phyloP scores from a whole-genome alignment of 2,329 filamentous ascomycete genomes.

The Daldinia eschscholtzii region DNA sequence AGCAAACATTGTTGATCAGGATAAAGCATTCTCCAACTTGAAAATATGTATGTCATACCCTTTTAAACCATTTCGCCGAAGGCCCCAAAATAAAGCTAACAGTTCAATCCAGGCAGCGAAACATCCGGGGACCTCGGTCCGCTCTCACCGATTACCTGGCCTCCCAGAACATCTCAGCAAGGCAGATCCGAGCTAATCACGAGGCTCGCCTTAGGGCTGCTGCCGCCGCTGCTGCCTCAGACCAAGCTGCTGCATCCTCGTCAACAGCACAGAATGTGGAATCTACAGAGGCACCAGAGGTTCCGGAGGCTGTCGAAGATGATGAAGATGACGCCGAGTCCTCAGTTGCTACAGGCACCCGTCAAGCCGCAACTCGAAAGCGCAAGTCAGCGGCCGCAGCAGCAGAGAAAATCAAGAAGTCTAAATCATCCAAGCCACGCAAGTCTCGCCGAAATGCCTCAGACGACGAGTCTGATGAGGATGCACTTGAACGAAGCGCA shows the following conservation, averaged over 20 bases:
- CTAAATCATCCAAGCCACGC: conserved; percentile 68
- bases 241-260: conserved; percentile 10
- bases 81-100: neutral
- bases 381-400: conserved; percentile 67
- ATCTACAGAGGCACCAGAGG: conserved; percentile 1
- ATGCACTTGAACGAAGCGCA: conserved; percentile 49
- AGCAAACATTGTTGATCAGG: neutral
- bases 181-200: conserved; percentile 43
- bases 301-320: conserved; percentile 29
- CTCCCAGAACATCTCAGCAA: conserved; percentile 50
- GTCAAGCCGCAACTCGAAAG: conserved; percentile 53
- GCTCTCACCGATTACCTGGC: conserved; percentile 51
- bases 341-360: conserved; percentile 27
- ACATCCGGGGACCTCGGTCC: conserved; percentile 50
- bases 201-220: conserved; percentile 39
- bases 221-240: conserved; percentile 24
- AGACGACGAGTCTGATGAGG: conserved; percentile 58
- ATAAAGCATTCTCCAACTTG: neutral
- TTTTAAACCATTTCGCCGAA: neutral
- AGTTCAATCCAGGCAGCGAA: conserved; percentile 34
- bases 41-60: conserved; percentile 40
- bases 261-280: neutral
- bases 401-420: conserved; percentile 72
- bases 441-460: conserved; percentile 52
- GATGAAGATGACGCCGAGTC: conserved; percentile 30